Conservation (phyloP, 2,329 filamentous ascomycete genomes). For the Exophiala viscosa region DNA sequence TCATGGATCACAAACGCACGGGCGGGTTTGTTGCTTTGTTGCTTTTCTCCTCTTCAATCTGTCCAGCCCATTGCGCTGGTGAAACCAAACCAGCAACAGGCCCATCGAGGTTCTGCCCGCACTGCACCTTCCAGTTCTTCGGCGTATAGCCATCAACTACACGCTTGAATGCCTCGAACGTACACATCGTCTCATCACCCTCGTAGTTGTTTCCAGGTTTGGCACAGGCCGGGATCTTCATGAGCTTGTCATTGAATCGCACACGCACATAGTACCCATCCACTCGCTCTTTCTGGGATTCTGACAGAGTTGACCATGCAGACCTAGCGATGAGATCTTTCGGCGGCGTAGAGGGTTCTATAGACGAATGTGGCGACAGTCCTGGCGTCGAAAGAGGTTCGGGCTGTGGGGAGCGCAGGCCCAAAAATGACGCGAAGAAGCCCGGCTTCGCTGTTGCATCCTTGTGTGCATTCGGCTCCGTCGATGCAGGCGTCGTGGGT, state of each 20-base stretch:
- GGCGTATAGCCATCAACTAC: conserved; percentile 91
- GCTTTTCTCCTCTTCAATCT: conserved; percentile 19
- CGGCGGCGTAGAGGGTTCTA: conserved; percentile 15
- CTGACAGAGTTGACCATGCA: conserved; percentile 53
- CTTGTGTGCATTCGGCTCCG: conserved; percentile 32
- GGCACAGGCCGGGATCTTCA: conserved; percentile 78
- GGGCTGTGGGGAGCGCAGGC: conserved; percentile 31
- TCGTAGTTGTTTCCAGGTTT: conserved; percentile 74
- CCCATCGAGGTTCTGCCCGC: conserved; percentile 53
- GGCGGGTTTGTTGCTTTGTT: too few species aligned
- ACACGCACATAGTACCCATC: conserved; percentile 82
- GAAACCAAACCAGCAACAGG: conserved; percentile 10
- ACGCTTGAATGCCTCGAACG: conserved; percentile 83
- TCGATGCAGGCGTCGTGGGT: conserved; percentile 28
- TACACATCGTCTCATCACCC: conserved; percentile 86
- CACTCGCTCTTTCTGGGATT: conserved; percentile 57
- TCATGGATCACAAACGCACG: too few species aligned
- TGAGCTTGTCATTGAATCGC: conserved; percentile 81
- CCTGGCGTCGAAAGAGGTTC: conserved; percentile 21
- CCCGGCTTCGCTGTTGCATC: conserved; percentile 14
- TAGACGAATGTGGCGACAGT: conserved; percentile 22
- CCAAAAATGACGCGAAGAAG: conserved; percentile 25
- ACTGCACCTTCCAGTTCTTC: conserved; percentile 67
- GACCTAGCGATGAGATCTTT: conserved; percentile 55
- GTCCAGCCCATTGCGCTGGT: conserved; percentile 18